Evolutionary conservation across 78 protist genomes (phyloP).

Genomic region (Abeoforma whisleri): DNA sequence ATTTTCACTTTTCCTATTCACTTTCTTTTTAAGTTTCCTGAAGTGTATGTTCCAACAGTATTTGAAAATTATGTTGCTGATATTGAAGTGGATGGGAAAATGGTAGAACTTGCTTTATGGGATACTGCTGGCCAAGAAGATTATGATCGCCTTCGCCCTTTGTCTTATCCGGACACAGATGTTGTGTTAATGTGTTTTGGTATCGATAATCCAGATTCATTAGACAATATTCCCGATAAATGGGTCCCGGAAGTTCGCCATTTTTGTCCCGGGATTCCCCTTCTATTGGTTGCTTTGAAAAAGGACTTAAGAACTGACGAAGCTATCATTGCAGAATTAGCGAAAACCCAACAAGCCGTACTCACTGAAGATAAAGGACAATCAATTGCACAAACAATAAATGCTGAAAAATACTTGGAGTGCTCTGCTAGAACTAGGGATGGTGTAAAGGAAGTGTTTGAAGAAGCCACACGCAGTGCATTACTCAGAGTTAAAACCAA

Average conservation of each 20-base stretch:
- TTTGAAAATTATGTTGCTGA: conserved; percentile 45
- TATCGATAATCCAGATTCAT: conserved; percentile 54
- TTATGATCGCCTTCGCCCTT: conserved; percentile 92
- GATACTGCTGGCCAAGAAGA: conserved; percentile 92
- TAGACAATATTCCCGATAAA: conserved; percentile 64
- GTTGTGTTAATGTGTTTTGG: conserved; percentile 80
- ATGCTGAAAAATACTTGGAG: conserved; percentile 6
- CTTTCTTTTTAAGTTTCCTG: conserved; percentile 57
- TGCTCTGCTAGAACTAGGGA: conserved; percentile 16
- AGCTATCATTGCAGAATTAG: neutral
- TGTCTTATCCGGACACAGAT: conserved; percentile 82
- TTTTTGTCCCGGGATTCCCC: conserved; percentile 43
- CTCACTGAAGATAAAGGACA: neutral
- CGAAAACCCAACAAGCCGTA: neutral
- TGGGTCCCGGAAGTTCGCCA: conserved; percentile 41
- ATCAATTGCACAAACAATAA: neutral
- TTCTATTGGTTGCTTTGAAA: conserved; percentile 70
- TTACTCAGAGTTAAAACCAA: neutral
- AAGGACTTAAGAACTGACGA: conserved; percentile 39
- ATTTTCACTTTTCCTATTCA: no score
- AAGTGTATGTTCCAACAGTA: conserved; percentile 45
- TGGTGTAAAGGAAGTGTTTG: conserved; percentile 14
- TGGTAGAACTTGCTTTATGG: conserved; percentile 63
- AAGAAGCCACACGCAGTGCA: neutral
- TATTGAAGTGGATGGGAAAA: conserved; percentile 17